These are phyloP conservation scores for Protomyces arabidopsidicola DNA, from an alignment of 1,139 yeast genomes.

Conservation along the genomic window DNA sequence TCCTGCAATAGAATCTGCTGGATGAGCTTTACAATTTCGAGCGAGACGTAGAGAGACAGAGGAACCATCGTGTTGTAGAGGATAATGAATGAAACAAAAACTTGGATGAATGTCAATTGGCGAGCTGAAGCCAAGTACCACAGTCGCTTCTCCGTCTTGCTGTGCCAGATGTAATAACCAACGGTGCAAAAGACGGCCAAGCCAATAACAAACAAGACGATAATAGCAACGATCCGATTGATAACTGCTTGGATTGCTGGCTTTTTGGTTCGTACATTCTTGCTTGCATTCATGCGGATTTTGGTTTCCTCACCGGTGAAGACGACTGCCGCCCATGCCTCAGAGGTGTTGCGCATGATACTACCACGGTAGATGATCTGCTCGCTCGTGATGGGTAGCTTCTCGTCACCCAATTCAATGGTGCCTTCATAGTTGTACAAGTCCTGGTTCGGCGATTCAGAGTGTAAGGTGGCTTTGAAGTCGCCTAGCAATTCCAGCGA, in stretches of 20 bases:
- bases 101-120: slow-evolving; percentile 56
- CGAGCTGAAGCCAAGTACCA: slow-evolving; percentile 89
- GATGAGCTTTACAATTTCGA: slow-evolving; percentile 88
- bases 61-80: slow-evolving; percentile 97
- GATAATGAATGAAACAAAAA: slow-evolving; percentile 90
- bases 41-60: slow-evolving; percentile 85
- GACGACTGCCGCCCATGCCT: slow-evolving; percentile 70
- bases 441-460: slow-evolving; percentile 89
- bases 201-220: slow-evolving; percentile 74
- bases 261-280: slow-evolving; percentile 83
- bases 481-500: slow-evolving; percentile 52
- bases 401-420: slow-evolving; percentile 40
- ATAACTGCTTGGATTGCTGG: slow-evolving; percentile 83
- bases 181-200: slow-evolving; percentile 76
- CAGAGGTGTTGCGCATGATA: slow-evolving; percentile 72
- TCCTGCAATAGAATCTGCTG: slow-evolving; percentile 76
- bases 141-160: slow-evolving; percentile 41
- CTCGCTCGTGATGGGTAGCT: slow-evolving; percentile 66
- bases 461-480: slow-evolving; percentile 48
- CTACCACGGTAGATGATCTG: slow-evolving; percentile 86
- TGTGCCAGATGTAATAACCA: slow-evolving; percentile 60
- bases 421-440: slow-evolving; percentile 89
- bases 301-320: slow-evolving; percentile 96
- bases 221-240: slow-evolving; percentile 74
- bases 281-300: slow-evolving; percentile 88